Base-by-base conservation (phyloP, 805 yeast species). In the Metschnikowia lachancei region DNA sequence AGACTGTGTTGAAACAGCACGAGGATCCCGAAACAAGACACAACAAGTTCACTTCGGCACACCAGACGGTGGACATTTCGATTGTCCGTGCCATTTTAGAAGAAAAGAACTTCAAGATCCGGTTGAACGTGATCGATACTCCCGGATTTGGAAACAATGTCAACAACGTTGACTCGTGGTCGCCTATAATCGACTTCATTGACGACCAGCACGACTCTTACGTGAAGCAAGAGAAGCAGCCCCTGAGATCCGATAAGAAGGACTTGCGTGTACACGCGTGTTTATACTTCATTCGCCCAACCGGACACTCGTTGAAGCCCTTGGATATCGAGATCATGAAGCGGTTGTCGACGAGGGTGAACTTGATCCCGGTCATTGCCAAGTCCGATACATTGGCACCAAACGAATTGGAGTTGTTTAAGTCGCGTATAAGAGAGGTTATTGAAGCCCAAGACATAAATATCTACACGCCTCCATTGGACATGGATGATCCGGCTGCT, bases 201-300 rank as follows among this genome's bases (percentile, higher is more conserved):
- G 96, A 90, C 65, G 95, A 88, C 62, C 97, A 90, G 70, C 94
- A 88, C 61, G 90, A 85, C 60, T 77, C 85, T 19, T 89, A 70
- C 64, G 85, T 90, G 92, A 86, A 86, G 64, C 96, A 87, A 65
- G 97, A 90, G 63, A 94, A 89, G 62, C 98, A 91, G 69, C 98
- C 98, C 29, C 66, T 64, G 42, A 81, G 98, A 66, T 49, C 44
- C 2, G 68, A 68, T 34, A 80, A 76, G 61, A 85, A 83, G 57
- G 97, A 91, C 67, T 70, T 88, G 53, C 80, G 97, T 59, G 96
- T 91, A 30, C 96, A 91, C 61, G 95, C 90, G 2, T 87, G 95
- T 64, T 70, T 91, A 38, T 91, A 90, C 69, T 90, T 91, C 63
- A 85, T 91, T 53, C 82, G 92, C 62, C 97, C 97, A 37, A 86